phyloP scores from a whole-genome alignment of 257 asterid species.

The Schizonepeta tenuifolia region DNA sequence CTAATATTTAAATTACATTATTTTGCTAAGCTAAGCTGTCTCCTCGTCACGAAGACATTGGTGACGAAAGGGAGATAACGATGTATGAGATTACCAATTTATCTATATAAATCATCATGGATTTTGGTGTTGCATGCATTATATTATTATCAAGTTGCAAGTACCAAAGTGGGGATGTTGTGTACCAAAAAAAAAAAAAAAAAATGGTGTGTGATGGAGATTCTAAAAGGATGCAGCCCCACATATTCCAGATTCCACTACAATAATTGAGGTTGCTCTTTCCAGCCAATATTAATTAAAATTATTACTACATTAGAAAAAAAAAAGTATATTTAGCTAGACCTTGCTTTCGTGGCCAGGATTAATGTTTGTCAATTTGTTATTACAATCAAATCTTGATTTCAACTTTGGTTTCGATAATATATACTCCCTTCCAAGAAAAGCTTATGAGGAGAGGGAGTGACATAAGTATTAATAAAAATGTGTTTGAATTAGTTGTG shows the following conservation, averaged over 20 bases:
- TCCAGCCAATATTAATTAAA: neutral
- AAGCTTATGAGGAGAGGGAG: too few relatives aligned
- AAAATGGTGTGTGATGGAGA: conserved; percentile 32
- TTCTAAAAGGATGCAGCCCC: conserved; percentile 35
- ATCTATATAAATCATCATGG: neutral
- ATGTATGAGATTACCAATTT: neutral
- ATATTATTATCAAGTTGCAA: conserved; percentile 37
- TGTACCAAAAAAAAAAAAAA: too few relatives aligned
- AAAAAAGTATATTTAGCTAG: neutral
- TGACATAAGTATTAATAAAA: too few relatives aligned
- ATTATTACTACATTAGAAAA: neutral
- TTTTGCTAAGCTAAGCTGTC: conserved; percentile 38
- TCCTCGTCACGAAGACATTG: conserved; percentile 35
- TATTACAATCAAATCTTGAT: conserved; percentile 19
- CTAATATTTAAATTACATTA: conserved; percentile 14
- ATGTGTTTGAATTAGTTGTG: too few relatives aligned
- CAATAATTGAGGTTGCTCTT: conserved; percentile 43
- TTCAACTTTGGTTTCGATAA: neutral
- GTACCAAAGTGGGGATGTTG: conserved; percentile 34
- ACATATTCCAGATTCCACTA: conserved; percentile 40
- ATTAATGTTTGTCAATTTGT: conserved; percentile 29
- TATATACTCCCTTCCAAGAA: too few relatives aligned
- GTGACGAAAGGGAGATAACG: conserved; percentile 34
- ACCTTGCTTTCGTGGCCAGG: conserved; percentile 25
- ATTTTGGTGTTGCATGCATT: conserved; percentile 15